Evolutionary conservation across 1,284 basidiomycete genomes (phyloP), one percentile per base, ranked within the genome.

Genomic region (Pseudozyma tsukubaensis): DNA sequence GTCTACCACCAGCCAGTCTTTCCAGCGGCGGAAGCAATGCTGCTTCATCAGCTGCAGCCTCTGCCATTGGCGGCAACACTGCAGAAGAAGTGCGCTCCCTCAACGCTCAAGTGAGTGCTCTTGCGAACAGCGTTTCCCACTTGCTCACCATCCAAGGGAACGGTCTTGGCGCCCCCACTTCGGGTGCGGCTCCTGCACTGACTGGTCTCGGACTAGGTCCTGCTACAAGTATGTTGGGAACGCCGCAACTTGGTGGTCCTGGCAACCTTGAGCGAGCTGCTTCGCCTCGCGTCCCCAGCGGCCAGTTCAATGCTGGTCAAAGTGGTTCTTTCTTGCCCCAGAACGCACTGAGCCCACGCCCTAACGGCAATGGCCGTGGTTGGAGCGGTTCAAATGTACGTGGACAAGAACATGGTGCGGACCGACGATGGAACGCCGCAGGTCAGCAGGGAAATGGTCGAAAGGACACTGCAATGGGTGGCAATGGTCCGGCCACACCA

Each of bases 71-170:
- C 24, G 52, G 44, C 45, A 52, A 49, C 50, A 48, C 59, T 3
- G 39, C 56, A 14, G 79, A 80, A 18, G 79, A 81, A 35, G 47
- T 81, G 14, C 67, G 77, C 5, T 58, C 76, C 29, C 69, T 81
- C 18, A 73, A 74, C 37, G 68, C 70, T 3, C 80, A 81, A 56
- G 54, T 81, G 24, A 69, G 36, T n/a, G 63, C 69, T 13, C 58
- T 81, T 8, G 68, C 67, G 42, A 65, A 65, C 50, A 81, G 75
- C 48, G 78, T 81, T 21, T 61, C 77, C 18, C 78, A 81, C 34
- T 55, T 81, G 24, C 59, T 81, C 37, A 68, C 62, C 6, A 47
- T 77, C 21, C 72, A 66, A 55, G 58, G 59, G 11, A 64, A 57
- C 37, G 65, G 61, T 45, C 45, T 59, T 0, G 57, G 57, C 13